Percentiles rank a stretch among this genome's conserved stretches.
Conservation (phyloP, 192 early-diverging fungal genomes). For the Podila epicladia region DNA sequence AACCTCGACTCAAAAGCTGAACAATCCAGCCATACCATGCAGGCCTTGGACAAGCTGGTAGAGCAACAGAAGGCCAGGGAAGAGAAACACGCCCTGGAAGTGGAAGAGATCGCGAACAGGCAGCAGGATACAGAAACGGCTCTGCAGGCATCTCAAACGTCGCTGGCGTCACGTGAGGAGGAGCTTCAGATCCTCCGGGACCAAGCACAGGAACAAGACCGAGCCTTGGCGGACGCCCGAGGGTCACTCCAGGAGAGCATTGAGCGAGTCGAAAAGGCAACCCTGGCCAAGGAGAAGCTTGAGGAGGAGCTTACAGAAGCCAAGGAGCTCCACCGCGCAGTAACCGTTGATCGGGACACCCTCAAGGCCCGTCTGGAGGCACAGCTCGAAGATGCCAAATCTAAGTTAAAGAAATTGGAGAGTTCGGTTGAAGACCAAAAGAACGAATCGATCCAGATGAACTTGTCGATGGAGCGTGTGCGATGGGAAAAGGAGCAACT, state of each 20-base stretch:
- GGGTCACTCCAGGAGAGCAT: constrained; percentile 12
- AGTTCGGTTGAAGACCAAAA: constrained; percentile 8
- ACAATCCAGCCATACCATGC: neutral
- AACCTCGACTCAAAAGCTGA: neutral
- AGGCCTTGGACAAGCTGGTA: constrained; percentile 8
- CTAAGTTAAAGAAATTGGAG: neutral
- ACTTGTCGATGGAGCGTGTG: constrained; percentile 24
- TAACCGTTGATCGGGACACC: neutral
- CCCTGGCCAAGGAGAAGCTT: constrained; percentile 8
- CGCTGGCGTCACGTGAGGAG: constrained; percentile 19
- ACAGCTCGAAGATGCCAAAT: neutral
- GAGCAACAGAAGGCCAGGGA: constrained; percentile 10
- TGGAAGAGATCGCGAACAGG: constrained; percentile 5
- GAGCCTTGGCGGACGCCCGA: constrained; percentile 3
- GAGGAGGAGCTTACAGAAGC: constrained; percentile 10
- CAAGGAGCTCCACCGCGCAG: neutral
- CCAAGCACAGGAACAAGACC: constrained; percentile 17
- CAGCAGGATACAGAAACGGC: constrained; percentile 12
- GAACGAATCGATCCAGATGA: neutral
- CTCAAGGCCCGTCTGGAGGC: neutral
- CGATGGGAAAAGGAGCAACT: constrained; percentile 29
- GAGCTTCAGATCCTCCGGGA: constrained; percentile 9
- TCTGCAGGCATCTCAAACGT: neutral
- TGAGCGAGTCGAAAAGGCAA: constrained; percentile 2
- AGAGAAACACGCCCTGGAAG: neutral